A percentile compares a stretch with the other conserved stretches of the same genome.
phyloP scores from a whole-genome alignment of 768 basidiomycete genomes.

The Leccinum boreale region DNA sequence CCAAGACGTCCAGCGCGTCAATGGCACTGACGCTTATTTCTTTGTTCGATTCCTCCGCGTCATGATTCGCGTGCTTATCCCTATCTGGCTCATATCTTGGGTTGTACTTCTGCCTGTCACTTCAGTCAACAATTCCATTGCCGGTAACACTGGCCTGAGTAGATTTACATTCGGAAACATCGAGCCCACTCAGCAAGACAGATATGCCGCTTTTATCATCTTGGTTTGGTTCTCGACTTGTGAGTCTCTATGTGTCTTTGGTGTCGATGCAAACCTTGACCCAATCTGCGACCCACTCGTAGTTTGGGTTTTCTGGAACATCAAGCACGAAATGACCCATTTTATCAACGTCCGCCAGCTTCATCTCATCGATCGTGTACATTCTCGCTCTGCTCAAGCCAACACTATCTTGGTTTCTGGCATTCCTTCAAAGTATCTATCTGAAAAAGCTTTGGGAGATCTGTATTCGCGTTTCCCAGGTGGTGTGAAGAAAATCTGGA shows the following conservation, averaged over 20 bases:
- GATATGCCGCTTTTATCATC: conserved; percentile 79
- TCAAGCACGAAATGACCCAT: conserved; percentile 74
- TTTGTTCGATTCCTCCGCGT: conserved; percentile 88
- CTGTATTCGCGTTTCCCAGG: conserved; percentile 86
- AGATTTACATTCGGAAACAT: conserved; percentile 84
- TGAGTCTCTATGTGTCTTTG: conserved; percentile 35
- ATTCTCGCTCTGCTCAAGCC: conserved; percentile 80
- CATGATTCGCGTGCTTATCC: conserved; percentile 77
- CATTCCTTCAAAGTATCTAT: conserved; percentile 76
- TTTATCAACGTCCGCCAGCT: conserved; percentile 80
- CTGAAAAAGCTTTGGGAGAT: conserved; percentile 58
- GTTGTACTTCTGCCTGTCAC: conserved; percentile 75
- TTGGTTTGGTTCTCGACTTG: conserved; percentile 76
- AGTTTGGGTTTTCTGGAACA: conserved; percentile 87
- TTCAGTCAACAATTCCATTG: conserved; percentile 46
- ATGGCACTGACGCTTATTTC: conserved; percentile 90
- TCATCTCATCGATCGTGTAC: conserved; percentile 70
- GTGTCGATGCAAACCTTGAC: not conserved
- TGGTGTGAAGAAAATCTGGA: conserved; percentile 88
- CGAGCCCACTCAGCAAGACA: conserved; percentile 38
- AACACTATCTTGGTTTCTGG: conserved; percentile 90
- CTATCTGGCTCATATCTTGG: conserved; percentile 94
- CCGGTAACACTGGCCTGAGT: conserved; percentile 55
- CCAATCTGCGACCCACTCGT: not conserved
- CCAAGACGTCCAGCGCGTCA: conserved; percentile 56